Conservation (phyloP, 2,329 filamentous ascomycete species). For the Graphilbum sp. region DNA sequence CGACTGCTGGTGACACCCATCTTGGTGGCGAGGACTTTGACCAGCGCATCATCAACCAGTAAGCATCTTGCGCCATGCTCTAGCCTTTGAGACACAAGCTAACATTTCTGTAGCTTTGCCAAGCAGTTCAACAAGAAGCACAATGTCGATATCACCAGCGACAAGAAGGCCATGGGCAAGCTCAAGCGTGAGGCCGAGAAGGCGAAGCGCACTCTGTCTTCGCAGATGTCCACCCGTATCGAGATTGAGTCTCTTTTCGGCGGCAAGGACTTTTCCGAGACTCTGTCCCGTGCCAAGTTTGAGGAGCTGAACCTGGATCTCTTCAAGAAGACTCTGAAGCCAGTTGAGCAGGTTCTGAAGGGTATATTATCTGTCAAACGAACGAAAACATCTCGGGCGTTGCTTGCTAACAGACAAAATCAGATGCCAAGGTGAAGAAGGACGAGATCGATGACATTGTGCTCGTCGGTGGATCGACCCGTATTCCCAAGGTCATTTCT, state of each 20-base stretch:
- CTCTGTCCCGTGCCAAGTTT: constrained; percentile 95
- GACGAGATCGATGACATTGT: constrained; percentile 89
- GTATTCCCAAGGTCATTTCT: constrained; percentile 93
- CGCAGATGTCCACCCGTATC: constrained; percentile 81
- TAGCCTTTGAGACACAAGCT: neutral
- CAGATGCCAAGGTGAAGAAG: constrained; percentile 95
- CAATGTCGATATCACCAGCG: constrained; percentile 79
- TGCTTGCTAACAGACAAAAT: too few species aligned
- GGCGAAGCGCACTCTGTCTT: constrained; percentile 95
- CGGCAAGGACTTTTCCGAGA: constrained; percentile 96
- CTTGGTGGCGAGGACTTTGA: constrained; percentile 98
- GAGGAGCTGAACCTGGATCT: constrained; percentile 98
- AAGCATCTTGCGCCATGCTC: neutral
- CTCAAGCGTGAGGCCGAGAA: constrained; percentile 99
- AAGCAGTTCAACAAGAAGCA: constrained; percentile 99
- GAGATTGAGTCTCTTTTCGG: constrained; percentile 97
- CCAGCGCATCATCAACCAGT: constrained; percentile 83
- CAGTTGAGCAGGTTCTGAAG: constrained; percentile 96
- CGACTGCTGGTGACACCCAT: constrained; percentile 92
- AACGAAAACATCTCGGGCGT: too few species aligned
- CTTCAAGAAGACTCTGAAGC: constrained; percentile 98
- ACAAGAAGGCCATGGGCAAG: constrained; percentile 97
- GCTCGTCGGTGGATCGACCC: constrained; percentile 92
- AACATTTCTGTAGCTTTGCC: constrained; percentile 55
- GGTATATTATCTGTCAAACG: neutral